phyloP scores from a whole-genome alignment of 2,329 filamentous ascomycete species.

The Apiospora arundinis region DNA sequence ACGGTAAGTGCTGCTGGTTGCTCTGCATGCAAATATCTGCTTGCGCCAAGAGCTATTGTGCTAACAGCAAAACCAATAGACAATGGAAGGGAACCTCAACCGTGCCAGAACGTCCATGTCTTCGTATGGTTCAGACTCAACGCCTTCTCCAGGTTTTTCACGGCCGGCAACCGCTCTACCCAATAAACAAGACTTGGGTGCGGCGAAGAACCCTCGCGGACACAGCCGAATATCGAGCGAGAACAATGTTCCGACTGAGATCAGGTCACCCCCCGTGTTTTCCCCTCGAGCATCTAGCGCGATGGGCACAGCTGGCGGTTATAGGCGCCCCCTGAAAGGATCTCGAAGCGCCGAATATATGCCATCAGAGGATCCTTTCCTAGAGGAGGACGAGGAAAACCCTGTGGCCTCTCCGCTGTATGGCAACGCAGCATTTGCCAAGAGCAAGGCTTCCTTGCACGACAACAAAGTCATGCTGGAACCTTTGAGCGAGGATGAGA shows the following conservation, averaged over 20 bases:
- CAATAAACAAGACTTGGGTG: slow-evolving; percentile 37
- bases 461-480: slow-evolving; percentile 54
- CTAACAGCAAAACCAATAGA: slow-evolving; percentile 56
- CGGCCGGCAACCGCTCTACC: slow-evolving; percentile 47
- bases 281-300: slow-evolving; percentile 69
- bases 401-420: slow-evolving; percentile 23
- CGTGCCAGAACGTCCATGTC: slow-evolving; percentile 72
- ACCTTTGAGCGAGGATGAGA: slow-evolving; percentile 61
- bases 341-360: slow-evolving; percentile 53
- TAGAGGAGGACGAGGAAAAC: background rate
- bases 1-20: slow-evolving; percentile 65
- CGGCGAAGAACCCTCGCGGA: slow-evolving; percentile 43
- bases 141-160: slow-evolving; percentile 57
- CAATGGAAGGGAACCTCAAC: slow-evolving; percentile 90
- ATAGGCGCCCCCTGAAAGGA: slow-evolving; percentile 55
- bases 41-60: slow-evolving; percentile 1
- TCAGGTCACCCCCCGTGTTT: slow-evolving; percentile 47
- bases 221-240: slow-evolving; percentile 70
- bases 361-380: background rate
- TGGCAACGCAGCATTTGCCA: slow-evolving; percentile 32
- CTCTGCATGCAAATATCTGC: background rate
- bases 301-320: slow-evolving; percentile 63
- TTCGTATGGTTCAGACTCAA: slow-evolving; percentile 52
- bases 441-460: slow-evolving; percentile 46
- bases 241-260: slow-evolving; percentile 55